These are phyloP conservation scores for Debaryomyces udenii DNA, from an alignment of 1,139 yeast genomes.

Conservation along the genomic window DNA sequence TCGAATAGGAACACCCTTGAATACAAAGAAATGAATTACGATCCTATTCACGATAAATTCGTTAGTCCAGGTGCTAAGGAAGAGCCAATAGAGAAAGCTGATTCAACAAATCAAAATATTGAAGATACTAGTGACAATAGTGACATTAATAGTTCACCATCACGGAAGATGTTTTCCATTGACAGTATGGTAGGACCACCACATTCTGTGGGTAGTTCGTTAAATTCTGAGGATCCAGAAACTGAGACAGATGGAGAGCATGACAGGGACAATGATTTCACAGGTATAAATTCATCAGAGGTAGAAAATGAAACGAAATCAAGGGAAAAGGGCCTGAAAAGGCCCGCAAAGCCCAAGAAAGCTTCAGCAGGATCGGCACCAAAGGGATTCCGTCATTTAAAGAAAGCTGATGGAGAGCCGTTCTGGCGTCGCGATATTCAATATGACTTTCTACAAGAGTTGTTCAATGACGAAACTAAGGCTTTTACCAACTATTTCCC, in stretches of 20 bases:
- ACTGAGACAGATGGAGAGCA: conserved; percentile 19
- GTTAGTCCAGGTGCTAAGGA: conserved; percentile 11
- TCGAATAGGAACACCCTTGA: not conserved
- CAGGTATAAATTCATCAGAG: conserved; percentile 9
- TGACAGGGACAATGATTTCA: conserved; percentile 18
- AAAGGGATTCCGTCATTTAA: conserved; percentile 54
- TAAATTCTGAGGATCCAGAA: conserved; percentile 19
- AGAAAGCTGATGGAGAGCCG: conserved; percentile 91
- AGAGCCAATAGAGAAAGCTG: not conserved
- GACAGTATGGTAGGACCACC: conserved; percentile 19
- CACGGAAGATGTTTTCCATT: conserved; percentile 18
- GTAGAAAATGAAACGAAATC: conserved; percentile 10
- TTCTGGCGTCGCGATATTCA: conserved; percentile 89
- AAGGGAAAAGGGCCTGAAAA: conserved; percentile 10
- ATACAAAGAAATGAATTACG: conserved; percentile 29
- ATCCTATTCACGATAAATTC: conserved; percentile 35
- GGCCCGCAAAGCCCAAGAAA: conserved; percentile 11
- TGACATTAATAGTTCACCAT: conserved; percentile 10
- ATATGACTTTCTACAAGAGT: conserved; percentile 67
- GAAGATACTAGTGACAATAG: not conserved
- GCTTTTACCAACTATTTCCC: conserved; percentile 70
- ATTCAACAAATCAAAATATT: not conserved
- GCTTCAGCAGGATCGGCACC: conserved; percentile 17
- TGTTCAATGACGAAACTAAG: conserved; percentile 63
- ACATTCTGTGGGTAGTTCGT: conserved; percentile 10